These are phyloP conservation scores for Ramicandelaber brevisporus DNA, from an alignment of 192 early-diverging fungal species.

Conservation along the genomic window DNA sequence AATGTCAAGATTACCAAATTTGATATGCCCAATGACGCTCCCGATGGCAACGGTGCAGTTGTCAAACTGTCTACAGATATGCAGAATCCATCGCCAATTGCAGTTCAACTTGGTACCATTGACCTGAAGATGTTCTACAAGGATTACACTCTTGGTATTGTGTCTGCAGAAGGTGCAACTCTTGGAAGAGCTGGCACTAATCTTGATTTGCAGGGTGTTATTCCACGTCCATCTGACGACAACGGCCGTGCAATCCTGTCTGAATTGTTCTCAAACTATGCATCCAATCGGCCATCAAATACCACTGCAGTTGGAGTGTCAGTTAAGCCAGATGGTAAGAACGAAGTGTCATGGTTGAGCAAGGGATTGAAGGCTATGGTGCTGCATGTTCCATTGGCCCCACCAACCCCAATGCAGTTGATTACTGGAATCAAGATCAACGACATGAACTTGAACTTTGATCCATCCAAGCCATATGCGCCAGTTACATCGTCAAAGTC, in stretches of 20 bases:
- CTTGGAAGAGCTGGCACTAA: too few relatives aligned
- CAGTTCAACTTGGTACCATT: too few relatives aligned
- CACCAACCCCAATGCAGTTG: not conserved
- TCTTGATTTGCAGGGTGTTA: too few relatives aligned
- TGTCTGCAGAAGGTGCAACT: too few relatives aligned
- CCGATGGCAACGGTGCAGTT: constrained; percentile 31
- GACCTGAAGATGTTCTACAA: too few relatives aligned
- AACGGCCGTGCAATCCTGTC: too few relatives aligned
- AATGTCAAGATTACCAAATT: constrained; percentile 21
- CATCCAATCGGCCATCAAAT: too few relatives aligned
- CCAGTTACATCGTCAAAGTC: not conserved
- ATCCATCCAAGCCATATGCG: not conserved
- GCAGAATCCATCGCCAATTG: too few relatives aligned
- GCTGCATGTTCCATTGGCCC: not conserved
- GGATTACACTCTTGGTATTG: too few relatives aligned
- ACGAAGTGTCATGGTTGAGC: not conserved
- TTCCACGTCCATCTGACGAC: too few relatives aligned
- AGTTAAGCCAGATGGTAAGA: not conserved
- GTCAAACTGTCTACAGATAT: constrained; percentile 31
- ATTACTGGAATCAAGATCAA: not conserved
- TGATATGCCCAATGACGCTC: constrained; percentile 20
- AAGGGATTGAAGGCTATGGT: not conserved
- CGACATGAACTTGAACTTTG: not conserved
- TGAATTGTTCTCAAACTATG: too few relatives aligned
- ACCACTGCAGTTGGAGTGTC: too few relatives aligned